Evolutionary conservation across 495 filamentous ascomycete species (phyloP).

Genomic region (Acidomyces sp.): DNA sequence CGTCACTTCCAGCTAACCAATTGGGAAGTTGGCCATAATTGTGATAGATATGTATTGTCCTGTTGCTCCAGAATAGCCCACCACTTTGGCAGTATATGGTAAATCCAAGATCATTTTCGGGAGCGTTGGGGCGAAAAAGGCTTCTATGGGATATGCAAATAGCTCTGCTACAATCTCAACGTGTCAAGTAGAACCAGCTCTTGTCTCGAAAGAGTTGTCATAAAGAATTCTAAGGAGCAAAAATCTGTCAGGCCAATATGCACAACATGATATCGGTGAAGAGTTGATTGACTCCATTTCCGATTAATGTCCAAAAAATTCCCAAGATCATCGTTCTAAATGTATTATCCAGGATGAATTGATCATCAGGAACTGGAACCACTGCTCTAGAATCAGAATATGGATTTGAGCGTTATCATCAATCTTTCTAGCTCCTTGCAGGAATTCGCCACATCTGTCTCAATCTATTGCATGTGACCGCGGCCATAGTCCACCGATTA

Average conservation of each 20-base stretch:
- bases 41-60: constrained; percentile 1
- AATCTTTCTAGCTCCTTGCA: background rate
- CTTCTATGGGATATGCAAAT: constrained; percentile 66
- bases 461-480: constrained; percentile 13
- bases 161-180: constrained; percentile 32
- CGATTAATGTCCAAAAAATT: constrained; percentile 62
- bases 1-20: background rate
- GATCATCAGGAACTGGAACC: constrained; percentile 60
- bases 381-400: constrained; percentile 43
- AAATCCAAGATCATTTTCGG: constrained; percentile 1
- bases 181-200: constrained; percentile 63
- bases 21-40: constrained; percentile 10
- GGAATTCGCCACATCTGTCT: constrained; percentile 4
- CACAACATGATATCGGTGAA: constrained; percentile 80
- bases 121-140: constrained; percentile 54
- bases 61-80: background rate
- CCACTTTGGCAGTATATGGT: background rate
- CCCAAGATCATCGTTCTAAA: constrained; percentile 78
- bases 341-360: constrained; percentile 64
- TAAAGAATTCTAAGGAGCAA: too few species aligned
- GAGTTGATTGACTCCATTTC: constrained; percentile 72
- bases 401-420: background rate
- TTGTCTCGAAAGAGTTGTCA: too few species aligned
- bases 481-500: background rate
- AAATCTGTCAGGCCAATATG: constrained; percentile 77